phyloP scores from a whole-genome alignment of 1,284 basidiomycete species.

The Ganoderma multipileum region DNA sequence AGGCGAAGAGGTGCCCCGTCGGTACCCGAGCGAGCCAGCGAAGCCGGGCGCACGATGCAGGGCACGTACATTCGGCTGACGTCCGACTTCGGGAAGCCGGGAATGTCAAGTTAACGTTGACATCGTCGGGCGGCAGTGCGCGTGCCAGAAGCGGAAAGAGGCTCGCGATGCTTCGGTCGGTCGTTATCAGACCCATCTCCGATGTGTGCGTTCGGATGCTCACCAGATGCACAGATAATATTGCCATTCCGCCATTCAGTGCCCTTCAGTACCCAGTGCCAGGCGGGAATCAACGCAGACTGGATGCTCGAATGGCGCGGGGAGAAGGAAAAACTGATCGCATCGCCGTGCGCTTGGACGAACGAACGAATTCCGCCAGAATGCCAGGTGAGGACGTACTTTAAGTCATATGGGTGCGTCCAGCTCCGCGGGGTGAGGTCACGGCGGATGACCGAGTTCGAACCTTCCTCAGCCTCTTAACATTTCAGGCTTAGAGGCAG shows the following conservation, averaged over 20 bases:
- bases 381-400: background rate
- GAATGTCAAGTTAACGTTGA: no score
- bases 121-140: no score
- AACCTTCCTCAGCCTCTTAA: slow-evolving; percentile 12
- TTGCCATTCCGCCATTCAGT: background rate
- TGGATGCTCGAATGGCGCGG: background rate
- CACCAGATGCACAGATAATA: background rate
- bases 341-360: no score
- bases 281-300: background rate
- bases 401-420: slow-evolving; percentile 3
- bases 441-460: slow-evolving; percentile 2
- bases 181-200: slow-evolving; percentile 10
- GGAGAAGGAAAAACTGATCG: background rate
- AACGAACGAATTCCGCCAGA: background rate
- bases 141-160: background rate
- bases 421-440: background rate
- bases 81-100: slow-evolving; percentile 6
- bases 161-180: background rate
- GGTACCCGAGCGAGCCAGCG: background rate
- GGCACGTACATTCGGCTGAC: background rate
- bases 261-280: background rate
- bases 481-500: slow-evolving; percentile 20
- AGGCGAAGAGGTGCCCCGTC: background rate
- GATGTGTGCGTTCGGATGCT: background rate
- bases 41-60: background rate